Base-by-base conservation (phyloP, 805 yeast genomes). In the Metschnikowia bowlesiae region DNA sequence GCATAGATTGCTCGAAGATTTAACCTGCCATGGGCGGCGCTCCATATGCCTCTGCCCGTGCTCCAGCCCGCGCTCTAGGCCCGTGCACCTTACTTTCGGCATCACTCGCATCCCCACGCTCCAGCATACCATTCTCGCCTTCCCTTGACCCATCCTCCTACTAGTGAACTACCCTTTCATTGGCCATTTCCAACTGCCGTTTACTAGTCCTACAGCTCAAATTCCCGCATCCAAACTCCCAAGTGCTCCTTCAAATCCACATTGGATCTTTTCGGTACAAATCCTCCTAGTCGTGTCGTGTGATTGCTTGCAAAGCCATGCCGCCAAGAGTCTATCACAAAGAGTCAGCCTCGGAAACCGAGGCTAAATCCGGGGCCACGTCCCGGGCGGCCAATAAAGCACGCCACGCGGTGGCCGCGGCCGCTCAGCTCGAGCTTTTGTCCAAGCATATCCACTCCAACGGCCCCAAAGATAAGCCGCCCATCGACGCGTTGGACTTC, bases 401-500 rank as follows among this genome's bases (percentile, higher is more conserved):
- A 11, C 74, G 85, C 53, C 75, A 79, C 50, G 81, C 83, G 31
- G 79, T 81, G 3, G 78, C 82, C 2, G 83, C 81, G 39, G 89
- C 85, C 40, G 85, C 84, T 16, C 89, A 85, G 57, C 87, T 83
- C 51, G 86, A 84, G 54, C 79, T 77, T 42, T 69, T 84, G 4
- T 74, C 81, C n/a, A 81, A 81, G 52, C 89, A 87, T 64, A 81
- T 87, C 38, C 78, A 85, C 56, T 80, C 87, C 26, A 87, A 87
- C 59, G 91, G 90, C 2, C 91, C 91, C 1, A 70, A 78, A 38
- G 84, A 84, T 55, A 61, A 62, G 32, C 75, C 77, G 0, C 66
- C 68, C 8, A 66, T 71, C 1, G 80, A 82, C 49, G 86, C 90
- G 1, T 60, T 87, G 51, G 94, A 90, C 65, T 89, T 91, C 60